Percentiles rank a stretch among this genome's conserved stretches.
These are phyloP conservation scores for Hyphopichia fennica DNA, from an alignment of 1,139 yeast species.

Conservation along the genomic window DNA sequence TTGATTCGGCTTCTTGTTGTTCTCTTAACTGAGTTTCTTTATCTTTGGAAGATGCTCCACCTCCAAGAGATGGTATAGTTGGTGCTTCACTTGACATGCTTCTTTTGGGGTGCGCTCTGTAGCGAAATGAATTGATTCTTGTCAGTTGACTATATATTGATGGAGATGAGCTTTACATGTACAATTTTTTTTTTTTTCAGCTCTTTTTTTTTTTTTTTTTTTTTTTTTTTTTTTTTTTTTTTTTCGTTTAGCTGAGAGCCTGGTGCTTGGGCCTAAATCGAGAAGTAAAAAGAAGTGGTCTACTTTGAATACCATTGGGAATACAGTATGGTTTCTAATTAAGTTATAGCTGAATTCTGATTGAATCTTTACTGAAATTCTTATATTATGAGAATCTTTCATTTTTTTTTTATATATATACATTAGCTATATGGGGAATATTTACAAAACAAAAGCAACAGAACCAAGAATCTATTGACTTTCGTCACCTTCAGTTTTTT, in stretches of 20 bases:
- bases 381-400: background rate
- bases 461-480: conserved; percentile 1
- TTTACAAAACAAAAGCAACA: background rate
- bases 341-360: no score
- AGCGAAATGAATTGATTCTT: background rate
- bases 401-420: no score
- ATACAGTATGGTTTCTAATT: no score
- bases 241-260: background rate
- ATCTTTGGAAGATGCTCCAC: conserved; percentile 10
- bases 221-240: background rate
- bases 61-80: background rate
- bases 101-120: no score
- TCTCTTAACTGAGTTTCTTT: conserved; percentile 29
- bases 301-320: no score
- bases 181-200: background rate
- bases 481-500: conserved; percentile 10
- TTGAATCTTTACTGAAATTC: no score
- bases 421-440: background rate
- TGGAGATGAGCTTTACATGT: conserved; percentile 1
- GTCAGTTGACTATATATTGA: background rate
- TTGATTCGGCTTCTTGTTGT: conserved; percentile 34
- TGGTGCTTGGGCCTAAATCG: conserved; percentile 3
- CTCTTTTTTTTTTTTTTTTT: background rate
- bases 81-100: background rate
- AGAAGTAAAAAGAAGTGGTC: no score